These are phyloP conservation scores for Fusarium incarnatum DNA, from an alignment of 2,329 filamentous ascomycete genomes.

Conservation along the genomic window DNA sequence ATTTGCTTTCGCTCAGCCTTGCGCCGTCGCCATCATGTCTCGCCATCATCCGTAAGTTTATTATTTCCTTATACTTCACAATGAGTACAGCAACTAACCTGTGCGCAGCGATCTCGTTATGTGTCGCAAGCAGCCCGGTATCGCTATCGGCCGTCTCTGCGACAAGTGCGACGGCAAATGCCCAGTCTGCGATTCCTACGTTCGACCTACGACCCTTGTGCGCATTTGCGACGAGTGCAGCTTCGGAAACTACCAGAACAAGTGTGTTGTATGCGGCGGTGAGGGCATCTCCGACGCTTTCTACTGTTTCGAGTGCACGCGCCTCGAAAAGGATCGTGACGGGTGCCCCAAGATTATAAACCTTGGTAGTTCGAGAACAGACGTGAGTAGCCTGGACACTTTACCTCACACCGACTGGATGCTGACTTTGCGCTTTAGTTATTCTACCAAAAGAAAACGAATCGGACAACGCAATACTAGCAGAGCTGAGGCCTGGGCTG, in stretches of 20 bases:
- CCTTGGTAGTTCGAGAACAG: conserved; percentile 92
- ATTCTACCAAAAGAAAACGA: conserved; percentile 76
- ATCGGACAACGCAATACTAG: conserved; percentile 69
- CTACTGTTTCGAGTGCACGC: conserved; percentile 99
- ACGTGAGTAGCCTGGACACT: conserved; percentile 66
- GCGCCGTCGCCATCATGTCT: conserved; percentile 72
- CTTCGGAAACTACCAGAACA: conserved; percentile 99
- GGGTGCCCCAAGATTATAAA: conserved; percentile 99
- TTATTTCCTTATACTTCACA: not conserved
- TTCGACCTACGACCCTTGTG: conserved; percentile 95
- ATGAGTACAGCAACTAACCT: conserved; percentile 43
- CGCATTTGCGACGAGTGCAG: conserved; percentile 99
- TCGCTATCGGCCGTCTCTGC: conserved; percentile 97
- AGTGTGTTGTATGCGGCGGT: conserved; percentile 97
- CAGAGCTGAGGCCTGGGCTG: conserved; percentile 62
- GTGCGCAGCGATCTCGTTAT: conserved; percentile 87
- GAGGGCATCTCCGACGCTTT: conserved; percentile 98
- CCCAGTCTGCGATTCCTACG: conserved; percentile 98
- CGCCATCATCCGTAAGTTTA: conserved; percentile 87
- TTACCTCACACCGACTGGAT: not conserved
- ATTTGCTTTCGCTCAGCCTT: conserved; percentile 1
- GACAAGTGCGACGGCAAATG: conserved; percentile 99
- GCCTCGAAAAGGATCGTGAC: conserved; percentile 95
- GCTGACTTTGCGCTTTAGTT: conserved; percentile 55
- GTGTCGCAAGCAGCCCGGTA: conserved; percentile 98